A percentile compares a stretch with the other conserved stretches of the same genome.
These are phyloP conservation scores for Venturia nashicola DNA, from an alignment of 2,329 filamentous ascomycete genomes.

Conservation along the genomic window DNA sequence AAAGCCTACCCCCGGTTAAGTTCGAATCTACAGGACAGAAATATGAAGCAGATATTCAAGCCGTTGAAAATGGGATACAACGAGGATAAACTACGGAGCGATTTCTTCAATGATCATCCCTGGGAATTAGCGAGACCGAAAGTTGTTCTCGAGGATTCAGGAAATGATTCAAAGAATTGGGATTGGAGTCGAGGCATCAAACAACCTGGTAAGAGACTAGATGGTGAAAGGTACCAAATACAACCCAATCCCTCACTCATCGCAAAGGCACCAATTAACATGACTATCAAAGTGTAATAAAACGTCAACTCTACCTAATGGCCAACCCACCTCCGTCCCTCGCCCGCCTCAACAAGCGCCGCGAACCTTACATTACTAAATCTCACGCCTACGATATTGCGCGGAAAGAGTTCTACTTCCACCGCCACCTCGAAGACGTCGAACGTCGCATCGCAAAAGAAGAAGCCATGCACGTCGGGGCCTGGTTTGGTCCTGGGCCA, in stretches of 20 bases:
- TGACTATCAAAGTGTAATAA: conserved; percentile 57
- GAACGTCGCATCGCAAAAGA: conserved; percentile 73
- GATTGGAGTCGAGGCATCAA: conserved; percentile 65
- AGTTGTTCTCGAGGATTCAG: conserved; percentile 73
- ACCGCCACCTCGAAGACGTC: conserved; percentile 73
- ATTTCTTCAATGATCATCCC: conserved; percentile 88
- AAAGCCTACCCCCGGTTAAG: conserved; percentile 2
- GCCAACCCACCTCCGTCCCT: conserved; percentile 38
- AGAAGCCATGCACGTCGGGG: conserved; percentile 74
- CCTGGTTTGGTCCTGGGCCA: conserved; percentile 71
- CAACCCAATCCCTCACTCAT: not conserved
- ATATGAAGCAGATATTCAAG: conserved; percentile 62
- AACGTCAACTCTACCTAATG: conserved; percentile 82
- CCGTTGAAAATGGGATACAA: conserved; percentile 67
- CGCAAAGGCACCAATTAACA: conserved; percentile 6
- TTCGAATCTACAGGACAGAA: conserved; percentile 21
- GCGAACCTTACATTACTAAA: not conserved
- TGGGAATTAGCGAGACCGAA: conserved; percentile 91
- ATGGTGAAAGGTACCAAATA: conserved; percentile 57
- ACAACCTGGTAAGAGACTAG: conserved; percentile 64
- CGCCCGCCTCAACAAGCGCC: conserved; percentile 28
- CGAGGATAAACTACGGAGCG: conserved; percentile 67
- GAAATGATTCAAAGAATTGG: conserved; percentile 61
- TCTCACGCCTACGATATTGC: conserved; percentile 66
- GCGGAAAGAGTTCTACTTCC: conserved; percentile 78